Conservation (phyloP, 306 rosid species). For the Cicer yamashitae region DNA sequence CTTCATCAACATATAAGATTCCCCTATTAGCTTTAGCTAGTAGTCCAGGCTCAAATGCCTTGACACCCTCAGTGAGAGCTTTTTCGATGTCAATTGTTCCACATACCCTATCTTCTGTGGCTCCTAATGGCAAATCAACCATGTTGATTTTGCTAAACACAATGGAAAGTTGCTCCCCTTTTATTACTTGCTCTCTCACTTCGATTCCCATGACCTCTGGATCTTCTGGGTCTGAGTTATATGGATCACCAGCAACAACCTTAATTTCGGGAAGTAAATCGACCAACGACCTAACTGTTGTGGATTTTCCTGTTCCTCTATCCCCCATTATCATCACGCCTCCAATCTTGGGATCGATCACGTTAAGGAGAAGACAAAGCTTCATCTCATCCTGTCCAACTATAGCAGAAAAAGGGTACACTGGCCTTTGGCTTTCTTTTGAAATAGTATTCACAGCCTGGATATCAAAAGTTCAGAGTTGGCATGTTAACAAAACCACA, state of each 20-base stretch:
- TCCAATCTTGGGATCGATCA: constrained; percentile 94
- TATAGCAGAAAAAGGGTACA: constrained; percentile 90
- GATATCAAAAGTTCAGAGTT: constrained; percentile 38
- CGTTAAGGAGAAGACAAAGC: constrained; percentile 87
- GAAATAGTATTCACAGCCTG: constrained; percentile 62
- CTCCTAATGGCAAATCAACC: constrained; percentile 97
- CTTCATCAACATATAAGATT: constrained; percentile 93
- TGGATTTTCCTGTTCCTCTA: constrained; percentile 94
- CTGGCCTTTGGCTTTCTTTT: constrained; percentile 81
- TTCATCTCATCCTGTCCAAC: constrained; percentile 99
- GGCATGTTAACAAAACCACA: constrained; percentile 14
- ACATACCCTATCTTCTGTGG: constrained; percentile 94
- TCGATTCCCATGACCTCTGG: constrained; percentile 91
- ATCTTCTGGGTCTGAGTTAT: constrained; percentile 92
- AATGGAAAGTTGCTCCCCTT: constrained; percentile 73
- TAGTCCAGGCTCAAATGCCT: constrained; percentile 95
- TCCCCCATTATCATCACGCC: constrained; percentile 99
- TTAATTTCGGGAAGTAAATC: constrained; percentile 92
- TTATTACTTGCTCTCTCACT: constrained; percentile 68
- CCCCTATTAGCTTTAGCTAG: constrained; percentile 97
- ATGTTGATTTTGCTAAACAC: constrained; percentile 79
- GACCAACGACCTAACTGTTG: constrained; percentile 82
- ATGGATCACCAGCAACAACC: constrained; percentile 89
- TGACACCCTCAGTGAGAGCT: constrained; percentile 93
- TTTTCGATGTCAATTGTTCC: constrained; percentile 97